phyloP scores from a whole-genome alignment of 768 basidiomycete genomes.

The Boletus barrowsii region DNA sequence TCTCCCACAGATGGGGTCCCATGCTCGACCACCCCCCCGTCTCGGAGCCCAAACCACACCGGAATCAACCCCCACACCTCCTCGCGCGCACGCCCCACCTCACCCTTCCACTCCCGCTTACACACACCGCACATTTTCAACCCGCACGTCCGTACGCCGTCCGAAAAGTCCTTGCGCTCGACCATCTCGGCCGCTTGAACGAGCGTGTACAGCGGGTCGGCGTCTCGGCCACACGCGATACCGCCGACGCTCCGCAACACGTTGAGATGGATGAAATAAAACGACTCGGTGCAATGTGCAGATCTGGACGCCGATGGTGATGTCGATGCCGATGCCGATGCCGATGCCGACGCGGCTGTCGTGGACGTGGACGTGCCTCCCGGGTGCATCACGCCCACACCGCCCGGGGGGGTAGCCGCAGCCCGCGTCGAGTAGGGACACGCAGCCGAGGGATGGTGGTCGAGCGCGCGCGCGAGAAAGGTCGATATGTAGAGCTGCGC shows the following conservation, averaged over 20 bases:
- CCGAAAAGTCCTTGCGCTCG: slow-evolving; percentile 64
- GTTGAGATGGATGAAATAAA: slow-evolving; percentile 76
- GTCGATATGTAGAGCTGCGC: slow-evolving; percentile 59
- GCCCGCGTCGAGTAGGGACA: slow-evolving; percentile 43
- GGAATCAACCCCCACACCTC: slow-evolving; percentile 64
- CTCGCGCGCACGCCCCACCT: slow-evolving; percentile 45
- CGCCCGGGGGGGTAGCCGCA: not conserved
- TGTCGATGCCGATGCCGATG: not conserved
- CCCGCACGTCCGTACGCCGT: slow-evolving; percentile 53
- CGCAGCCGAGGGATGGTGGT: slow-evolving; percentile 45
- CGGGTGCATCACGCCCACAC: not conserved
- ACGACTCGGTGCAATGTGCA: slow-evolving; percentile 58
- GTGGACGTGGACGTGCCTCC: no score
- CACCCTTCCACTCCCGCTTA: slow-evolving; percentile 45
- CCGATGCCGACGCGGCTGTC: no score
- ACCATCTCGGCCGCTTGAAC: slow-evolving; percentile 71
- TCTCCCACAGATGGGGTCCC: not conserved
- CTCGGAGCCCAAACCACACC: slow-evolving; percentile 56
- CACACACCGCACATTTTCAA: slow-evolving; percentile 53
- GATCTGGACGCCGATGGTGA: not conserved
- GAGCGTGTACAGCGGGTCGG: slow-evolving; percentile 70
- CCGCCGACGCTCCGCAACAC: slow-evolving; percentile 67
- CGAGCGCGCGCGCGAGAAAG: slow-evolving; percentile 58
- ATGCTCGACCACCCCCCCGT: slow-evolving; percentile 7
- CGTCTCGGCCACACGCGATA: slow-evolving; percentile 68